These are phyloP conservation scores for Tricholoma bakamatsutake DNA, from an alignment of 768 basidiomycete species.

Conservation along the genomic window DNA sequence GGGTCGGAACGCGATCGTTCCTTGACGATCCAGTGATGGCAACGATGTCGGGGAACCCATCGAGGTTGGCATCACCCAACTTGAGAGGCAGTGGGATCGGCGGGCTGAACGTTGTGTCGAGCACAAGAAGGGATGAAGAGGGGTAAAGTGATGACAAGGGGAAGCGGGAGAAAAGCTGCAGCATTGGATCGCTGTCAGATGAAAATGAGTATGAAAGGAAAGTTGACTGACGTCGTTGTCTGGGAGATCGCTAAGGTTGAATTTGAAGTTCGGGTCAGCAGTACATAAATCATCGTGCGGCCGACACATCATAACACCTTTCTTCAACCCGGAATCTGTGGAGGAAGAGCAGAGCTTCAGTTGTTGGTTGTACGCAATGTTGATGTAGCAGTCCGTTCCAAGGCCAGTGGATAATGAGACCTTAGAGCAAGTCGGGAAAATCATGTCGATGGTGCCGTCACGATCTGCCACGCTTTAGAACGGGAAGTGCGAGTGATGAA, in stretches of 20 bases:
- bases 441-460: conserved; percentile 94
- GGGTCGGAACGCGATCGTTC: conserved; percentile 44
- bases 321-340: conserved; percentile 41
- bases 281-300: conserved; percentile 76
- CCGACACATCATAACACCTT: conserved; percentile 58
- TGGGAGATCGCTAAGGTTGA: conserved; percentile 50
- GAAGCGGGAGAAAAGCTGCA: conserved; percentile 63
- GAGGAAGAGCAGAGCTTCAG: conserved; percentile 69
- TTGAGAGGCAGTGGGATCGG: conserved; percentile 71
- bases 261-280: conserved; percentile 75
- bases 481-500: background rate
- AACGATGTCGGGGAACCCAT: conserved; percentile 90
- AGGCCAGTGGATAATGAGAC: conserved; percentile 66
- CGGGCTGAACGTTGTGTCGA: conserved; percentile 61
- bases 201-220: background rate
- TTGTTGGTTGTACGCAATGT: conserved; percentile 92
- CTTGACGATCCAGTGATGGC: conserved; percentile 45
- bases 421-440: conserved; percentile 78
- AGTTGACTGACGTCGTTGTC: conserved; percentile 43
- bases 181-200: background rate
- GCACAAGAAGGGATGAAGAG: conserved; percentile 54
- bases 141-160: conserved; percentile 59
- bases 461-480: conserved; percentile 49
- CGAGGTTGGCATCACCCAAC: conserved; percentile 86
- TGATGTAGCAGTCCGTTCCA: conserved; percentile 74